Evolutionary conservation across 768 basidiomycete genomes (phyloP), one percentile per base, ranked within the genome.

Genomic region (Paxillus rubicundulus): DNA sequence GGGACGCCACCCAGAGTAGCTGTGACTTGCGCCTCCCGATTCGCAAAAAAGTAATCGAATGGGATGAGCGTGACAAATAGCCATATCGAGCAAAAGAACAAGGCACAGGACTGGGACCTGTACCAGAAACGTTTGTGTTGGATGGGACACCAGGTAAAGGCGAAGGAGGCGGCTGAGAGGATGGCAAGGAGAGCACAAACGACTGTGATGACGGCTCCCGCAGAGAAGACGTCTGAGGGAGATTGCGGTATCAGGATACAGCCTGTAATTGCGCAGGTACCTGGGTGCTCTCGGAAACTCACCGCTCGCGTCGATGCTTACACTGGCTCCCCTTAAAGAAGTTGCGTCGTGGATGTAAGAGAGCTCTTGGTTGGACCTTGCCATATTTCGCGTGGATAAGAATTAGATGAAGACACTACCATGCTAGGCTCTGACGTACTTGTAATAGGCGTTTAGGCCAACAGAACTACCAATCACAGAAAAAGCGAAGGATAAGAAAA

Each of bases 31-130:
- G 74, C 78, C n/a, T 64, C 61, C 37, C 72, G 72, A 52, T 63
- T 80, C 18, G 74, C 74, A 54, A 77, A 75, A 67, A 75, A 75
- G 55, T 72, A 60, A 34, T 76, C 75, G 52, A 77, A 78, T 7
- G 76, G 70, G n/a, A 79, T 73, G 53, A 79, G 70, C 34, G 74
- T 69, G 27, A 72, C 78, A 47, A 85, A 70, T 38, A 84, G 67
- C 77, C 77, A 80, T 9, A 70, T 18, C 24, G 72, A 61, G 58
- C 74, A 69, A 59, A 81, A 75, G 33, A 67, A 64, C 54, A 81
- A 69, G 17, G 70, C n/a, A 54, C 59, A 53, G 39, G 64, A 70
- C 59, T 76, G 74, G n/a, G 70, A 17, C 36, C 57, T 62, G 47
- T 75, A 64, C 43, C 39, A 45, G 33, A 34, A 24, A 1, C 8